Evolutionary conservation across 306 rosid genomes (phyloP).

Genomic region (Cicer bijugum): DNA sequence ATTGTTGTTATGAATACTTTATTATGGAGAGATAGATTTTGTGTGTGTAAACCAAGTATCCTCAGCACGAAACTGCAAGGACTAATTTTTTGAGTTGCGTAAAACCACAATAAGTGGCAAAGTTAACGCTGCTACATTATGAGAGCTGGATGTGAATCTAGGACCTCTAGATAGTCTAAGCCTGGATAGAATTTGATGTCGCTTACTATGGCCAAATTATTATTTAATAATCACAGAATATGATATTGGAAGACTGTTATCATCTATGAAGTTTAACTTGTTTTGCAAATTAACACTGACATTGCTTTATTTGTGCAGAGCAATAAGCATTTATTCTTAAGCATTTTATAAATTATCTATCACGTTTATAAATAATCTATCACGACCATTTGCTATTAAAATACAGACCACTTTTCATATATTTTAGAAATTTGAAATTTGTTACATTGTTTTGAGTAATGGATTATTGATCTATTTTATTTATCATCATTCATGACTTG

Average conservation of each 20-base stretch:
- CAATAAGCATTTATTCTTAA: slow-evolving; percentile 12
- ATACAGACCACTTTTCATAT: slow-evolving; percentile 16
- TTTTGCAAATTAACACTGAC: slow-evolving; percentile 15
- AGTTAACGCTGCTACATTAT: too few species aligned
- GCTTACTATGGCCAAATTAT: slow-evolving; percentile 17
- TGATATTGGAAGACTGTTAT: slow-evolving; percentile 15
- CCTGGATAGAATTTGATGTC: not conserved
- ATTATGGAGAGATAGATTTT: slow-evolving; percentile 22
- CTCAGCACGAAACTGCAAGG: too few species aligned
- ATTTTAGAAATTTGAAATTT: slow-evolving; percentile 35
- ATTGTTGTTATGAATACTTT: not conserved
- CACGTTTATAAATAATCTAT: slow-evolving; percentile 2
- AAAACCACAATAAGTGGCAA: too few species aligned
- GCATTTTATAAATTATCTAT: slow-evolving; percentile 24
- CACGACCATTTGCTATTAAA: not conserved
- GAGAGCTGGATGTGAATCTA: too few species aligned
- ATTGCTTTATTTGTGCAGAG: slow-evolving; percentile 15
- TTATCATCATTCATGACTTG: slow-evolving; percentile 29
- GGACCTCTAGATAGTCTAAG: too few species aligned
- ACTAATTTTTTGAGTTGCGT: too few species aligned
- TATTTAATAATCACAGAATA: slow-evolving; percentile 1
- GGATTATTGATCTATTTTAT: slow-evolving; percentile 30
- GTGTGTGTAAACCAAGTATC: too few species aligned
- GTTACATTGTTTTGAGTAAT: slow-evolving; percentile 14
- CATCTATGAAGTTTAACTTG: slow-evolving; percentile 25